Evolutionary conservation across 2,329 filamentous ascomycete species (phyloP), one percentile per base, ranked within the genome.

Genomic region (Corniculantispora saksenae): DNA sequence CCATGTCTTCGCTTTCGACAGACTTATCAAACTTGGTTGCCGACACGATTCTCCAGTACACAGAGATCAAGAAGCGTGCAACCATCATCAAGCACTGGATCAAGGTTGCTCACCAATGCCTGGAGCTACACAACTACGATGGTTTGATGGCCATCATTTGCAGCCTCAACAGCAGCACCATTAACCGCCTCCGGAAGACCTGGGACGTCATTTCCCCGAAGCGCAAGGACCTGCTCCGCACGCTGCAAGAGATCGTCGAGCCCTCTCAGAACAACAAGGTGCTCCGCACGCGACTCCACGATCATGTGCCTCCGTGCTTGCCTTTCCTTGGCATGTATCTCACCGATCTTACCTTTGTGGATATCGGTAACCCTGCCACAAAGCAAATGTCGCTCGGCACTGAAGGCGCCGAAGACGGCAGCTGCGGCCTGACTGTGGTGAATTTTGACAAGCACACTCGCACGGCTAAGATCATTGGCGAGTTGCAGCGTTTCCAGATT

Each of bases 391-490:
- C 77, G 6, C 75, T 81, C 3, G 78, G 78, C 27, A 70, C 70
- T 25, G 76, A 84, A 74, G 81, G 82, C 8, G 81, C 83, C 17
- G 86, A 91, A n/a, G 84, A 88, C 35, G 84, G 87, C 40, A 84
- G 89, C 17, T 84, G 86, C 19, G 86, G 88, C 29, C 84, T 92
- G 72, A 88, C 89, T 0, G 92, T 98, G 38, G 93, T 99, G 83
- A 99, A 99, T 79, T 98, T 97, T 72, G 94, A 98, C 82, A 98
- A 98, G 80, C 93, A 98, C 76, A 91, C 89, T 72, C 92, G 93
- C 70, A 98, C 94, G 3, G 94, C 94, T 54, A 95, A 94, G 78
- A 96, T 98, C 74, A 97, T 99, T 72, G 92, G 92, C 68, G 94
- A 98, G 72, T 86, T 99, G 9, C 95, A 99, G 76, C 90, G 94